phyloP scores from a whole-genome alignment of 2,329 filamentous ascomycete genomes.

The Pseudogymnoascus sp. region DNA sequence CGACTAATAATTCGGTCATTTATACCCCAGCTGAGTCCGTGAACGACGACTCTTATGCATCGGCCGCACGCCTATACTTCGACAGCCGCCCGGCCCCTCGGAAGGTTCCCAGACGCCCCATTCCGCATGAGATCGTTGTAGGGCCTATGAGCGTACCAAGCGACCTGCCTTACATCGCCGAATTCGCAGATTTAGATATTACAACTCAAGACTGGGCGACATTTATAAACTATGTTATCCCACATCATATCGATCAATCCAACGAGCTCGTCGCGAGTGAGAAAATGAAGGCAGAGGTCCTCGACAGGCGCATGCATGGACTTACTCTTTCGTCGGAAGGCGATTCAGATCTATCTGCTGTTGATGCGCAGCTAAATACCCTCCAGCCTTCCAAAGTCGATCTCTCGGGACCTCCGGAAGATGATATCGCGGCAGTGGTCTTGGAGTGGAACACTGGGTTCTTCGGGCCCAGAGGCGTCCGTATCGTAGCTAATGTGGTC shows the following conservation, averaged over 20 bases:
- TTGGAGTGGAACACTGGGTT: constrained; percentile 51
- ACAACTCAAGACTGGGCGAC: constrained; percentile 50
- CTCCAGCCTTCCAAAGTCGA: constrained; percentile 24
- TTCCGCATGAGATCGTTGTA: constrained; percentile 33
- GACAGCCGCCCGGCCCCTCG: constrained; percentile 31
- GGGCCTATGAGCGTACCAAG: constrained; percentile 32
- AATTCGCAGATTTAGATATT: constrained; percentile 33
- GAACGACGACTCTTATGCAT: constrained; percentile 17
- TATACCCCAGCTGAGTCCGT: constrained; percentile 21
- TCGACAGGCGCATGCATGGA: constrained; percentile 23
- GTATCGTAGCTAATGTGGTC: constrained; percentile 25
- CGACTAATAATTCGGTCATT: constrained; percentile 19
- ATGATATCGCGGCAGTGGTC: constrained; percentile 35
- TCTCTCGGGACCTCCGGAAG: neutral
- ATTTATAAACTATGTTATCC: constrained; percentile 49
- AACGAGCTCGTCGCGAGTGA: constrained; percentile 43
- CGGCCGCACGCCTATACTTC: constrained; percentile 36
- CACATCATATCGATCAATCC: constrained; percentile 36
- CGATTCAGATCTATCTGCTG: constrained; percentile 27
- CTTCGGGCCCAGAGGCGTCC: constrained; percentile 44
- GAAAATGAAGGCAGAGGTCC: constrained; percentile 40
- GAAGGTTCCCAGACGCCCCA: constrained; percentile 9
- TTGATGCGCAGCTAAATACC: constrained; percentile 37
- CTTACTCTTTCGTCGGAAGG: constrained; percentile 19
- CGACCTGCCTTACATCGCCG: constrained; percentile 35